Conservation (phyloP, 2,329 filamentous ascomycete genomes). For the Fusarium lyarnte region DNA sequence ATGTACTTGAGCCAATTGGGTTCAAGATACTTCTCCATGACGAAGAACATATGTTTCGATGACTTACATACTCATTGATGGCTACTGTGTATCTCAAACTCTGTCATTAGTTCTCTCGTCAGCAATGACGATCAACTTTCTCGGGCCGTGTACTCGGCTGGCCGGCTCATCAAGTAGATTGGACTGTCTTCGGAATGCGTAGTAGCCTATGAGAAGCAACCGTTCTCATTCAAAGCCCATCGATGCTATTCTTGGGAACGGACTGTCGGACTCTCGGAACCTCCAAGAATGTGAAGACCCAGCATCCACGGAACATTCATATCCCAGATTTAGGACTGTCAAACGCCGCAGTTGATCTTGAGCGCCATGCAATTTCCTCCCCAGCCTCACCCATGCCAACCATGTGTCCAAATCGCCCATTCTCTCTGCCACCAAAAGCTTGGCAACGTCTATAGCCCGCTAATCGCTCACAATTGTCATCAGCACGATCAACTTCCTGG, state of each 20-base stretch:
- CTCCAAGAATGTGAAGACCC: neutral
- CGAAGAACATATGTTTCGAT: too few relatives aligned
- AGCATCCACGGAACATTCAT: neutral
- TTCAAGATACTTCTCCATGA: too few relatives aligned
- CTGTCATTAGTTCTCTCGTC: neutral
- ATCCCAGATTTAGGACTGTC: neutral
- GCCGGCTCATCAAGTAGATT: neutral
- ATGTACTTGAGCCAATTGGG: rapidly evolving
- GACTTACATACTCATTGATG: neutral
- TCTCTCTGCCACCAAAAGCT: neutral
- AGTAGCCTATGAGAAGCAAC: neutral
- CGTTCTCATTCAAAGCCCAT: neutral
- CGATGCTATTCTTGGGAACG: neutral
- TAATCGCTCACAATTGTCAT: conserved; percentile 4
- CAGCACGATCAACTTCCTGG: conserved; percentile 6
- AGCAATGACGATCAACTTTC: neutral
- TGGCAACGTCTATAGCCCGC: conserved; percentile 17
- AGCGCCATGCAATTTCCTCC: conserved; percentile 10
- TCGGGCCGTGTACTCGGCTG: neutral
- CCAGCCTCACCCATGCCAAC: conserved; percentile 13
- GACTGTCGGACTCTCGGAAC: neutral
- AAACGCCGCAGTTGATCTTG: neutral
- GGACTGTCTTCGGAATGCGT: rapidly evolving
- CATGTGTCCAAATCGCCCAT: conserved; percentile 3
- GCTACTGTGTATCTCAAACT: neutral